Base-by-base conservation (phyloP, 208 protist species). In the Wallacemonas sp. region DNA sequence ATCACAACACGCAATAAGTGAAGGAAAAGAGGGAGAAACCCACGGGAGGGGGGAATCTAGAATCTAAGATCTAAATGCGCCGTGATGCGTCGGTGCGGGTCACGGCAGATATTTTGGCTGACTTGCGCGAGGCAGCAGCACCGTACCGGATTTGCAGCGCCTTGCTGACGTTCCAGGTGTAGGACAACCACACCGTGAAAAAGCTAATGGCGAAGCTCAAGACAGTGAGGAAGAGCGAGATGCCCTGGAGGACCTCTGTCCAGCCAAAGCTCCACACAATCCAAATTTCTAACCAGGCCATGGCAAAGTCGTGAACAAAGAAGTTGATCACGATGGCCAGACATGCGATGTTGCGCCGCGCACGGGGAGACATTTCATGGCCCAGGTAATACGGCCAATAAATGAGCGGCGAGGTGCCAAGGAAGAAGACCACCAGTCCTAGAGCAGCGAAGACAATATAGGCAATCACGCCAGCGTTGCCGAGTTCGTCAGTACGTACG, bases 161-260 rank as follows among this genome's bases (percentile, higher is more conserved):
- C 57, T 88, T 92, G 66, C 84, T 90, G 49, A 90, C 33, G 60
- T 81, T 81, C 88, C 90, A 94, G 23, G 78, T 82, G 73, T 96
- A 96, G 12, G 60, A 49, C 0, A 93, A 49, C 90, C 87, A 96
- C 12, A 76, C 74, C 2, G 71, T 82, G 34, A 87, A 65, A 63
- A 96, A 91, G 27, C 90, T 75, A 48, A 96, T 72, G 24, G 75
- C 72, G 44, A 93, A 93, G 63, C 74, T 82, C 1, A 92, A 34
- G 27, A 81, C 67, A 0, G 76, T 77, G 26, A 91, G 62, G 17
- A 94, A 73, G 44, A 96, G 57, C 0, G 85, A 92, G 36, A 94
- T 78, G 47, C 78, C 75, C 43, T 90, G 85, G 3, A 96, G 26
- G 12, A 90, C 48, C 43, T 85, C 66, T 2, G 46, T 74, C 70